These are phyloP conservation scores for Nitzschia sp. DNA, from an alignment of 108 stramenopile genomes.

Conservation along the genomic window DNA sequence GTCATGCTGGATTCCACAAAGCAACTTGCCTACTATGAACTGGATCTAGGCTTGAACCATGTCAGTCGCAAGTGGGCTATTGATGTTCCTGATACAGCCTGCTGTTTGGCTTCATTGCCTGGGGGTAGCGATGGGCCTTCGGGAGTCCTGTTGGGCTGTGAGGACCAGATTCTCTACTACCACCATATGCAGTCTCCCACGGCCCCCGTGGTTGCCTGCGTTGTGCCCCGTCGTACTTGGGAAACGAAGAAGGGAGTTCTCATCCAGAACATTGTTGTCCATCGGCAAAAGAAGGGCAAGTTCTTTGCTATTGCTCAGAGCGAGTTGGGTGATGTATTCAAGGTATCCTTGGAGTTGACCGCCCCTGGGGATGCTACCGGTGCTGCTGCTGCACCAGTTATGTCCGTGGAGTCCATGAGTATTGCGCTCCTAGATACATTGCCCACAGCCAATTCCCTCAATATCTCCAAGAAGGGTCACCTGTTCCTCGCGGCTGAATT, in stretches of 20 bases:
- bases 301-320: slow-evolving; percentile 95
- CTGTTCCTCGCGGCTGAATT: slow-evolving; percentile 92
- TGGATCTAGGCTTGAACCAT: slow-evolving; percentile 98
- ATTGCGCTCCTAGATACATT: slow-evolving; percentile 87
- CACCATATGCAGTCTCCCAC: slow-evolving; percentile 53
- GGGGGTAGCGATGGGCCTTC: slow-evolving; percentile 92
- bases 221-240: slow-evolving; percentile 83
- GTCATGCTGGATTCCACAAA: slow-evolving; percentile 25
- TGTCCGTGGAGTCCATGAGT: slow-evolving; percentile 55
- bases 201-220: slow-evolving; percentile 48
- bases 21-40: slow-evolving; percentile 93
- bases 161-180: slow-evolving; percentile 91
- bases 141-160: slow-evolving; percentile 94
- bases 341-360: slow-evolving; percentile 74
- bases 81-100: slow-evolving; percentile 72
- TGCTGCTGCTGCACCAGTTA: slow-evolving; percentile 29
- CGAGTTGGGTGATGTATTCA: slow-evolving; percentile 97
- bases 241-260: slow-evolving; percentile 76
- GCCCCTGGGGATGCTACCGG: slow-evolving; percentile 27
- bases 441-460: slow-evolving; percentile 80
- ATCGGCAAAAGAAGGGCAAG: slow-evolving; percentile 88
- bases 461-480: slow-evolving; percentile 88
- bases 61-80: slow-evolving; percentile 89
- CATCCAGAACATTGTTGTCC: slow-evolving; percentile 75
- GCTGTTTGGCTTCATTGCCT: slow-evolving; percentile 87